These are phyloP conservation scores for Oryza meyeriana DNA, from an alignment of 176 grass and related monocot genomes.

Conservation along the genomic window DNA sequence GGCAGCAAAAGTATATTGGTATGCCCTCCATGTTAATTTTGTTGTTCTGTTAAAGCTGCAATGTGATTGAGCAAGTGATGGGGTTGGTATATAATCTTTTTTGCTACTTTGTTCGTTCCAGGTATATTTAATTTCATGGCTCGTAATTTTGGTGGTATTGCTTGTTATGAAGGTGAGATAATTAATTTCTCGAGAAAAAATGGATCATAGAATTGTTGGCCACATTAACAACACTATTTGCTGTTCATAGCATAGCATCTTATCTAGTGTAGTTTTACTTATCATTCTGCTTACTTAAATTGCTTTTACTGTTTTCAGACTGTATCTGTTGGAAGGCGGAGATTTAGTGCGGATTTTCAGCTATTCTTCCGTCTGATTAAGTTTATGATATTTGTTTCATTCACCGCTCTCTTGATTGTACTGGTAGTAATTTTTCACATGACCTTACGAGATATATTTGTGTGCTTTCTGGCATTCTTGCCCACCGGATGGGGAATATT, in stretches of 20 bases:
- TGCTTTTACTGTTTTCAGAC: slow-evolving; percentile 48
- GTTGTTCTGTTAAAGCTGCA: slow-evolving; percentile 21
- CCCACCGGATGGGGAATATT: slow-evolving; percentile 94
- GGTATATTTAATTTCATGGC: slow-evolving; percentile 88
- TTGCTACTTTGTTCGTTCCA: slow-evolving; percentile 41
- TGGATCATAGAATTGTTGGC: not conserved
- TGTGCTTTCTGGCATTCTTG: slow-evolving; percentile 78
- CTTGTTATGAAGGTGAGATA: slow-evolving; percentile 75
- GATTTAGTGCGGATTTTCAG: slow-evolving; percentile 78
- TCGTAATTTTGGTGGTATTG: slow-evolving; percentile 68
- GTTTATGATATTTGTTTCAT: slow-evolving; percentile 80
- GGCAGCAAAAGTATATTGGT: slow-evolving; percentile 85
- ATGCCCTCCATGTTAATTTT: slow-evolving; percentile 31
- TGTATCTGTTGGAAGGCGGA: slow-evolving; percentile 74
- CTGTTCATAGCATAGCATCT: not conserved
- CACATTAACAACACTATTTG: not conserved
- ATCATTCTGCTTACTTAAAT: slow-evolving; percentile 4
- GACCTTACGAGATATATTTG: slow-evolving; percentile 69
- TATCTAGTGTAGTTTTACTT: not conserved
- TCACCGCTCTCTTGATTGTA: slow-evolving; percentile 59
- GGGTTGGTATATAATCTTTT: slow-evolving; percentile 7
- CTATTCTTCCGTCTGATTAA: slow-evolving; percentile 92
- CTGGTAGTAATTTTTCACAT: slow-evolving; percentile 71
- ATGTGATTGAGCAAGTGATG: slow-evolving; percentile 24
- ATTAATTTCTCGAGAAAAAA: slow-evolving; percentile 25